Evolutionary conservation across 805 yeast genomes (phyloP).

Genomic region (Candida chilensis): DNA sequence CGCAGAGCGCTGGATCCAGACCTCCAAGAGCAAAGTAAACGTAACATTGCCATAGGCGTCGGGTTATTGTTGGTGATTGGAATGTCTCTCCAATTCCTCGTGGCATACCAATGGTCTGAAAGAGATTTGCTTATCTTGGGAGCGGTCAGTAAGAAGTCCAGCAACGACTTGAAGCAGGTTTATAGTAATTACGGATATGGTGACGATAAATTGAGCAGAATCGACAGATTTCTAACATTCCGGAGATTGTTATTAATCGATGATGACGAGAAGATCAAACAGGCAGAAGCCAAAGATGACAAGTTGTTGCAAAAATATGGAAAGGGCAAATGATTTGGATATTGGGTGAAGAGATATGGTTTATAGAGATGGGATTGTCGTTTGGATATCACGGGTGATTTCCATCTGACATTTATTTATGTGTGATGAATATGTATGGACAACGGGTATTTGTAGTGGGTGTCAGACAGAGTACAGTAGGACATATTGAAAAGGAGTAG

Average conservation of each 20-base stretch:
- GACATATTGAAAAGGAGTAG: too few relatives aligned
- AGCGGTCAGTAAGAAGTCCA: conserved; percentile 33
- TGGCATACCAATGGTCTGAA: too few relatives aligned
- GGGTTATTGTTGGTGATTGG: background rate
- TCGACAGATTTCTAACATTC: conserved; percentile 51
- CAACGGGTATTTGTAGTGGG: too few relatives aligned
- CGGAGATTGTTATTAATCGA: conserved; percentile 24
- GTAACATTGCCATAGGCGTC: background rate
- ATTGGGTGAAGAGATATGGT: conserved; percentile 6
- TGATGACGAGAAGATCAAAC: conserved; percentile 17
- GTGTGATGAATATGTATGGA: too few relatives aligned
- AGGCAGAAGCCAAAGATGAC: conserved; percentile 12
- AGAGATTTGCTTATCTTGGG: too few relatives aligned
- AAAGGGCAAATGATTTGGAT: conserved; percentile 1
- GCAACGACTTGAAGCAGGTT: conserved; percentile 27
- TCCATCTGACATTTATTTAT: conserved; percentile 1
- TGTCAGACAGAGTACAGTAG: too few relatives aligned
- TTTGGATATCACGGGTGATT: conserved; percentile 5
- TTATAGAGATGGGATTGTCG: too few relatives aligned
- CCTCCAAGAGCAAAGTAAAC: background rate
- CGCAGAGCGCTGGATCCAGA: too few relatives aligned
- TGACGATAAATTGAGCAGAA: conserved; percentile 35
- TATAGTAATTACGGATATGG: conserved; percentile 46
- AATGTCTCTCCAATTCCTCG: background rate
- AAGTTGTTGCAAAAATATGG: background rate